Percentiles rank a stretch among this genome's conserved stretches.
Conservation (phyloP, 805 yeast species). For the Scheffersomyces spartinae region DNA sequence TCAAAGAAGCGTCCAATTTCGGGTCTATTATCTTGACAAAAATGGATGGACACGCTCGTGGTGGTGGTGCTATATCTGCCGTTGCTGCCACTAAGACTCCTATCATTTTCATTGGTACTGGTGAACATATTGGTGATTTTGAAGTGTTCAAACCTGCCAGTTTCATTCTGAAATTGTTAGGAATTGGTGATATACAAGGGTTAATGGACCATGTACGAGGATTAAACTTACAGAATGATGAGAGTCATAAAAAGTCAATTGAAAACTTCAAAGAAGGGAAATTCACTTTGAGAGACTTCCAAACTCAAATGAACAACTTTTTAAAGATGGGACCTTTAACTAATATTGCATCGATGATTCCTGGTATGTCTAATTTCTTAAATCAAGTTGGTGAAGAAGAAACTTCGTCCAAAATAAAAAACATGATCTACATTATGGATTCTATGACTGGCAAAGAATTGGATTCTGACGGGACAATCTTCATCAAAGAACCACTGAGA, state of each 20-base stretch:
- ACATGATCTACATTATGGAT: conserved; percentile 86
- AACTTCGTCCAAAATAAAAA: conserved; percentile 68
- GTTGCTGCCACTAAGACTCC: conserved; percentile 97
- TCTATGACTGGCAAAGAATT: conserved; percentile 91
- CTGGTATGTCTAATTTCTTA: conserved; percentile 78
- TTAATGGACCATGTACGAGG: conserved; percentile 89
- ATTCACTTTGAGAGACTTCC: conserved; percentile 82
- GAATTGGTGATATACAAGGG: conserved; percentile 92
- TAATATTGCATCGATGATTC: conserved; percentile 91
- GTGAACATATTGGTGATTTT: conserved; percentile 90
- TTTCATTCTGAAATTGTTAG: conserved; percentile 82
- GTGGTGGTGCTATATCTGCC: conserved; percentile 99
- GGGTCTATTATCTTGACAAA: conserved; percentile 93
- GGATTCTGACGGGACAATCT: conserved; percentile 78
- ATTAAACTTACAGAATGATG: conserved; percentile 50
- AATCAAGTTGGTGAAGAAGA: conserved; percentile 88
- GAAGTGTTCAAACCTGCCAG: conserved; percentile 85
- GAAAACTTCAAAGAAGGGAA: conserved; percentile 93
- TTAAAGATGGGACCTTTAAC: conserved; percentile 95
- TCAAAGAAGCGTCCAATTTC: conserved; percentile 84
- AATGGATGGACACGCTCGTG: conserved; percentile 98
- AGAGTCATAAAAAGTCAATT: conserved; percentile 78
- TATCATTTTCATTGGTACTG: conserved; percentile 92
- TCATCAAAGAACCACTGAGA: conserved; percentile 72
- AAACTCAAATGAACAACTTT: conserved; percentile 89